Conservation (phyloP, 2,329 filamentous ascomycete genomes). For the Botrytis porri region DNA sequence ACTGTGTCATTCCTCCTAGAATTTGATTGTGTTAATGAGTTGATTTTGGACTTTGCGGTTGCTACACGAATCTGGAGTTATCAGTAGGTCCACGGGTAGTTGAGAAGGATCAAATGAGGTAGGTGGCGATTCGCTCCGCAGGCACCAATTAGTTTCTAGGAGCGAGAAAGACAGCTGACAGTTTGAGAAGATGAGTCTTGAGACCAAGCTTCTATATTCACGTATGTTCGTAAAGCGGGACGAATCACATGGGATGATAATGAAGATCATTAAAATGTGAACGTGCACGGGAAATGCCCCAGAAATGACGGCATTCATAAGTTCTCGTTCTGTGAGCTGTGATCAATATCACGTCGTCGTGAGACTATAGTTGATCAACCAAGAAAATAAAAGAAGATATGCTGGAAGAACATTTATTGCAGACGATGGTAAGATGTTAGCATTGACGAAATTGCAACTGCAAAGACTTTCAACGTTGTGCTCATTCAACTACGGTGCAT, state of each 20-base stretch:
- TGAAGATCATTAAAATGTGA: background rate
- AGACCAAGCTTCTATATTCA: too few relatives aligned
- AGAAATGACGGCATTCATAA: background rate
- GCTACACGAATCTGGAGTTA: background rate
- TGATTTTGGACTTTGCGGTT: fast-evolving
- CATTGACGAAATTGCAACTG: fast-evolving
- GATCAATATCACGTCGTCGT: background rate
- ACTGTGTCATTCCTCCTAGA: fast-evolving
- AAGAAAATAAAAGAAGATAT: background rate
- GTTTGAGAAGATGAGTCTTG: background rate
- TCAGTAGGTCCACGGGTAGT: background rate
- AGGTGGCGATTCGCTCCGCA: background rate
- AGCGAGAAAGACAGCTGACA: background rate
- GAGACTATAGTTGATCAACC: background rate
- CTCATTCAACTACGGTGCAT: background rate
- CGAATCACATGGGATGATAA: too few relatives aligned
- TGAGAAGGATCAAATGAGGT: background rate
- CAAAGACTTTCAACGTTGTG: fast-evolving
- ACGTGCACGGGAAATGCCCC: background rate
- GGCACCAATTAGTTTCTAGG: background rate
- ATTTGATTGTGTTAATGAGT: background rate
- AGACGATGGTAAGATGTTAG: background rate
- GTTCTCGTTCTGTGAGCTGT: background rate
- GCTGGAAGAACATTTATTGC: background rate
- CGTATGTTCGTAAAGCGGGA: too few relatives aligned